Evolutionary conservation across 306 rosid genomes (phyloP), one percentile per base, ranked within the genome.

Genomic region (Potentilla sterilis): DNA sequence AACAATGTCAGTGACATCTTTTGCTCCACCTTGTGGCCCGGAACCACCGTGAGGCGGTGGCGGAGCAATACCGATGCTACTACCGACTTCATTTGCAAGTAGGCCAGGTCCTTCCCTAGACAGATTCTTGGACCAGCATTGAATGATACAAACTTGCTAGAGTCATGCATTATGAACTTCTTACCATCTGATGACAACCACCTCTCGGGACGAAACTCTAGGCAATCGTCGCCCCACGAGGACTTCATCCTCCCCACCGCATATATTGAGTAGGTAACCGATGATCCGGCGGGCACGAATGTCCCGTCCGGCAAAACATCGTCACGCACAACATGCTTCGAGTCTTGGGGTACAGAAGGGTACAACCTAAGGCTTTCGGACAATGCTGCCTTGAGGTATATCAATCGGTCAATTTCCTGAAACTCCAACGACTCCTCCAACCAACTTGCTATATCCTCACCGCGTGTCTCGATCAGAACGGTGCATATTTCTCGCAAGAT

Each of bases 81-180:
- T 0, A 95, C 80, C 0, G 97, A 92, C 80, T 92, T 95, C 98
- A 95, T 95, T 75, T 95, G 98, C 22, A 95, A 66, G 54, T 92
- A 90, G 0, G 98, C 97, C 70, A 95, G 77, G 77, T 95, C 98
- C 79, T 88, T 95, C 59, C 98, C 98, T 15, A 95, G 80, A 32
- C 98, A 95, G 37, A 89, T 90, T 70, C 98, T 92, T 4, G 98
- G 98, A 52, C 98, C 98, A n/a, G 97, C 97, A 67, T 90, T 95
- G 79, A 95, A 95, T 0, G 98, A 90, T 43, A 92, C 91, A 82
- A 85, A 95, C 81, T 86, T 95, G 81, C 84, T 92, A 74, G 95
- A 70, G 54, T 90, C 96, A 54, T 89, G 91, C 88, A 73, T 84
- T 15, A 49, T 67, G 81, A 93, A 89, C 66, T 47, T 88, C 51